Conservation (phyloP, 2,329 filamentous ascomycete genomes). For the Apiospora phragmitis region DNA sequence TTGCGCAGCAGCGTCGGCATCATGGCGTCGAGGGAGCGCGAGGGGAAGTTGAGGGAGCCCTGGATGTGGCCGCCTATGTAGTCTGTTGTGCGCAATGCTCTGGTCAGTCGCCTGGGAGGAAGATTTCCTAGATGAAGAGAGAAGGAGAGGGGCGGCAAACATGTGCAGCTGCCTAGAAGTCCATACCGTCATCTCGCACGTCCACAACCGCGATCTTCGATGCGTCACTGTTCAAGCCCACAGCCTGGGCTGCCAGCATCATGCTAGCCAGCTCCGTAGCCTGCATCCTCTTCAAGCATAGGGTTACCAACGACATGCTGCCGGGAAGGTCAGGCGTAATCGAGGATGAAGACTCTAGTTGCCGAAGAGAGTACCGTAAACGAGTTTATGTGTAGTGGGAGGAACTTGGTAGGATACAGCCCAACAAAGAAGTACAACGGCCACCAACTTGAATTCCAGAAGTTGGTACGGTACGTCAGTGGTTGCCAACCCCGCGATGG, state of each 20-base stretch:
- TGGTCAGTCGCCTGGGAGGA: neutral
- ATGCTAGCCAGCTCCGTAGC: constrained; percentile 67
- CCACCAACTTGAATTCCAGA: neutral
- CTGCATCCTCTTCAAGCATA: constrained; percentile 67
- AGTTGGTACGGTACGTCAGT: neutral
- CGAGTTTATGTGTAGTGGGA: neutral
- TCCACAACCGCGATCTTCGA: constrained; percentile 69
- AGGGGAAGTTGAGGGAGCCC: constrained; percentile 75
- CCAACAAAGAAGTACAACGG: neutral
- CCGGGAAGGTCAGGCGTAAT: constrained; percentile 14
- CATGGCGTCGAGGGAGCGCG: constrained; percentile 68
- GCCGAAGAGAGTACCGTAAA: neutral
- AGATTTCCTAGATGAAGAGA: neutral
- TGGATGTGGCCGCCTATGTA: constrained; percentile 89
- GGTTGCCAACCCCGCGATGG: constrained; percentile 3
- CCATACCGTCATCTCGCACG: constrained; percentile 77
- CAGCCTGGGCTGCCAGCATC: constrained; percentile 53
- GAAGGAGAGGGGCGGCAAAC: neutral
- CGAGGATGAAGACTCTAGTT: neutral
- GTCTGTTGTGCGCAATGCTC: constrained; percentile 53
- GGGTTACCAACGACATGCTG: constrained; percentile 53
- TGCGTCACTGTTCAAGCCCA: constrained; percentile 22
- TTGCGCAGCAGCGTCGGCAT: constrained; percentile 81
- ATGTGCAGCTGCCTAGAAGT: neutral
- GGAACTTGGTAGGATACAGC: neutral